phyloP scores from a whole-genome alignment of 2,329 filamentous ascomycete genomes.

The Acrocalymma vagum region DNA sequence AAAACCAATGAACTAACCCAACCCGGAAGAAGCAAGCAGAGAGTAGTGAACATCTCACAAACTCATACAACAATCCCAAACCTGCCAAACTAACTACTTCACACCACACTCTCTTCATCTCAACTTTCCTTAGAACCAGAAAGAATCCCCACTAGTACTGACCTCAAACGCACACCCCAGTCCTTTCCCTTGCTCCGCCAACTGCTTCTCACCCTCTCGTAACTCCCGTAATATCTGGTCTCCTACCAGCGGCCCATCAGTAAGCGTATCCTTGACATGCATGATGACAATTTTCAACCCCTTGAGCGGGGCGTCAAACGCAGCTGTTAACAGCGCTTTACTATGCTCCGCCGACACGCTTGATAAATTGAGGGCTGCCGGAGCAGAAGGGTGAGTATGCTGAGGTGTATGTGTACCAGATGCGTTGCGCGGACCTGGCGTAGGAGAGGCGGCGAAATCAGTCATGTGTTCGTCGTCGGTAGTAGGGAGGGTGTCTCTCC shows the following conservation, averaged over 20 bases:
- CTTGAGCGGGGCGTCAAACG: slow-evolving; percentile 61
- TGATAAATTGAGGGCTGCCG: slow-evolving; percentile 32
- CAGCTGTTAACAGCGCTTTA: slow-evolving; percentile 34
- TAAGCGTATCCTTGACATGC: slow-evolving; percentile 88
- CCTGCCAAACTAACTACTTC: neutral
- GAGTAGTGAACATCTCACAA: too few species aligned
- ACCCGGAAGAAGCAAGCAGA: too few species aligned
- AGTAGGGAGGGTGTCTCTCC: neutral
- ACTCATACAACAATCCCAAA: too few species aligned
- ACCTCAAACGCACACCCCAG: slow-evolving; percentile 85
- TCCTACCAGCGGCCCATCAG: slow-evolving; percentile 71
- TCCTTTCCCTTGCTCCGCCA: slow-evolving; percentile 59
- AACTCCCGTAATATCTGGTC: slow-evolving; percentile 77
- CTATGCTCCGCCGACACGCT: slow-evolving; percentile 33
- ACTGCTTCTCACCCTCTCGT: slow-evolving; percentile 64
- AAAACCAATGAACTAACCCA: too few species aligned
- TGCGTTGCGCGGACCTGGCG: slow-evolving; percentile 10
- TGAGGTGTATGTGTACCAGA: slow-evolving; percentile 30
- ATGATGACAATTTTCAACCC: slow-evolving; percentile 88
- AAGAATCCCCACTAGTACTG: slow-evolving; percentile 69
- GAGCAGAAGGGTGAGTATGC: slow-evolving; percentile 27
- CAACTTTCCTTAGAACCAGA: slow-evolving; percentile 51
- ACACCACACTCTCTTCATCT: neutral
- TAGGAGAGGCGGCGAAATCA: slow-evolving; percentile 29
- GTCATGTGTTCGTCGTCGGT: slow-evolving; percentile 39